Evolutionary conservation across 768 basidiomycete genomes (phyloP), one percentile per base, ranked within the genome.

Genomic region (Artomyces pyxidatus): DNA sequence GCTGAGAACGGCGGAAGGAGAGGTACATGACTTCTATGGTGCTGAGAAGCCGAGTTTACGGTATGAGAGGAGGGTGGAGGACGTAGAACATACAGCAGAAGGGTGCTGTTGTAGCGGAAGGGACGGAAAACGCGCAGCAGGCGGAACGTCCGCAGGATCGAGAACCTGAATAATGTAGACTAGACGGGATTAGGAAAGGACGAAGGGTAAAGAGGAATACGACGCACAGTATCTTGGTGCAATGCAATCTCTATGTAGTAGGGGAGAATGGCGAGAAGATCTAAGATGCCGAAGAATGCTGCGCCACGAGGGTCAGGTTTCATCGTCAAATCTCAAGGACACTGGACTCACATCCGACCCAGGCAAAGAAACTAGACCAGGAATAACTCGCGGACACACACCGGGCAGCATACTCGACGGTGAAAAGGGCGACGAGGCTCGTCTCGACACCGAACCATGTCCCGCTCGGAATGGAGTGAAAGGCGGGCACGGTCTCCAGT

Each of bases 11-110:
- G 43, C 85, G 76, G 29, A 93, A 83, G 26, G 89, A 83, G 26
- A 95, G 75, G 62, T 86, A 91, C 92, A 95, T 96, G 58, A 90
- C 88, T 70, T 91, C 87, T 42, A 90, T 90, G 0, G 88, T 90
- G 40, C 87, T 88, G 48, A 17, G 40, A 10, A 9, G 38, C 25
- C 26, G 11, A 39, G 38, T 19, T 22, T 49, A 40, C 50, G 17
- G 37, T 48, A 30, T n/a, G n/a, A n/a, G n/a, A n/a, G n/a, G n/a
- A n/a, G n/a, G n/a, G n/a, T n/a, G n/a, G n/a, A n/a, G n/a, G n/a
- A n/a, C n/a, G n/a, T 6, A 17, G 37, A 4, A 27, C 41, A 73
- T 63, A 89, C 81, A 90, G 66, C n/a, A 91, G 73, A 49, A 90
- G 81, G 14, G 84, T 87, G 57, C 82, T 81, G 53, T 83, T 88